Percentiles rank a stretch among this genome's conserved stretches.
phyloP scores from a whole-genome alignment of 139 green algal species.

The Volvox reticuliferus region DNA sequence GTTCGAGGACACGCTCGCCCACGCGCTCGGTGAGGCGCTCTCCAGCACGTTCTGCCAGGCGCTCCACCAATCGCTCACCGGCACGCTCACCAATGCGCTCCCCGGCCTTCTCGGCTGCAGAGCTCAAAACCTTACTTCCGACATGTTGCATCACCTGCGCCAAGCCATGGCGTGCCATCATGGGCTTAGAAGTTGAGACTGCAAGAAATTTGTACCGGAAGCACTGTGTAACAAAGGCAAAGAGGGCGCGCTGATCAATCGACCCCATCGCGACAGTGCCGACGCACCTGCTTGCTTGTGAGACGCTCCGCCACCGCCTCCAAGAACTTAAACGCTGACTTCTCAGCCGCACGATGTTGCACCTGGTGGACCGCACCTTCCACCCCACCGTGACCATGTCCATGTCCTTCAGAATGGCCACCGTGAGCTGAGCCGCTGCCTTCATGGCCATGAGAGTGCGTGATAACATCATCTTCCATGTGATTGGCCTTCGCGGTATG shows the following conservation, averaged over 20 bases:
- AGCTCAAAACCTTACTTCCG: constrained; percentile 40
- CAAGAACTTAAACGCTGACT: constrained; percentile 61
- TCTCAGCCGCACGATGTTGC: constrained; percentile 61
- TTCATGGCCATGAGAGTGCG: neutral
- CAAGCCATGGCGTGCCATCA: neutral
- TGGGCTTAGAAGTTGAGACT: neutral
- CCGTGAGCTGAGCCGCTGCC: neutral
- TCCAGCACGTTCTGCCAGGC: constrained; percentile 16
- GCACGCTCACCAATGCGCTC: constrained; percentile 53
- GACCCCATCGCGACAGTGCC: neutral
- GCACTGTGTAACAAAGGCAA: neutral
- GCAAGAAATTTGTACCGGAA: too few species aligned
- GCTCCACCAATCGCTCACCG: constrained; percentile 51
- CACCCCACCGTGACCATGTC: constrained; percentile 44
- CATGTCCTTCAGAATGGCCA: constrained; percentile 18
- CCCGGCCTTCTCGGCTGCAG: constrained; percentile 25
- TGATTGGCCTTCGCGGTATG: neutral
- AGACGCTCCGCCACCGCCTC: constrained; percentile 49
- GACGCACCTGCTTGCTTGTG: constrained; percentile 46
- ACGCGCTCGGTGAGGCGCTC: constrained; percentile 36
- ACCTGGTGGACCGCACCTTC: constrained; percentile 59
- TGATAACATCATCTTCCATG: neutral
- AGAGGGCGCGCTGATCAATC: too few species aligned
- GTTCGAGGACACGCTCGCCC: constrained; percentile 43
- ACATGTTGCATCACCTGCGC: constrained; percentile 55